Percentiles rank a stretch among this genome's conserved stretches.
Conservation (phyloP, 495 filamentous ascomycete genomes). For the Neurospora sp. region DNA sequence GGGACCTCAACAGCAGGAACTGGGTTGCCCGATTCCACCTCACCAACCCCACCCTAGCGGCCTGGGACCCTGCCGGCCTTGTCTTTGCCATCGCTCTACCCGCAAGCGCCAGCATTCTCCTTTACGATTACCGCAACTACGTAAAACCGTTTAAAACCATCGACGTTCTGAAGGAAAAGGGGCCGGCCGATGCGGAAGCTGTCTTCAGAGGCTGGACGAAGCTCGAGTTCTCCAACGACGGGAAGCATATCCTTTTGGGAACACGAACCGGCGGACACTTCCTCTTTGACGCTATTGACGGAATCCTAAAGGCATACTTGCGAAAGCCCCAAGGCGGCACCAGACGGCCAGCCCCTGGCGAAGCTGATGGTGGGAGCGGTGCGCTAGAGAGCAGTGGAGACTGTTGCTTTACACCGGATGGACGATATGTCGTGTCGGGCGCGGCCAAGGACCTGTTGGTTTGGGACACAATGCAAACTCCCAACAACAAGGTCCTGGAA, state of each 20-base stretch:
- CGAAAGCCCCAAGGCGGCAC: slow-evolving; percentile 31
- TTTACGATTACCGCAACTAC: slow-evolving; percentile 90
- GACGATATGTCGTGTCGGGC: slow-evolving; percentile 74
- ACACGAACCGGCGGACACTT: slow-evolving; percentile 77
- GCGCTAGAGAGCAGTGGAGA: slow-evolving; percentile 54
- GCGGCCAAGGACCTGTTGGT: slow-evolving; percentile 61
- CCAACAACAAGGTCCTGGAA: slow-evolving; percentile 50
- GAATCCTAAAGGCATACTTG: slow-evolving; percentile 57
- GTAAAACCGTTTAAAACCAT: slow-evolving; percentile 88
- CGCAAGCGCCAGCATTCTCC: slow-evolving; percentile 61
- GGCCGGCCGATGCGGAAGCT: slow-evolving; percentile 20
- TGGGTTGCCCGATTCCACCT: slow-evolving; percentile 68
- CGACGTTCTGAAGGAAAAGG: slow-evolving; percentile 49
- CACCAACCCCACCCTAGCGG: slow-evolving; percentile 64
- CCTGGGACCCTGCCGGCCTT: slow-evolving; percentile 79
- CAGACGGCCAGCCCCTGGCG: slow-evolving; percentile 39
- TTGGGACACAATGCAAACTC: slow-evolving; percentile 63
- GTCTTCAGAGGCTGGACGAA: slow-evolving; percentile 63
- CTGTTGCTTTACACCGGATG: slow-evolving; percentile 80
- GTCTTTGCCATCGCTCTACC: slow-evolving; percentile 87
- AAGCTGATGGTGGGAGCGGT: slow-evolving; percentile 26
- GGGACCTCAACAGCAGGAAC: slow-evolving; percentile 68
- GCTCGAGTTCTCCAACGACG: slow-evolving; percentile 90
- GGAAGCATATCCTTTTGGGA: slow-evolving; percentile 71
- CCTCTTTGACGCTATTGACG: slow-evolving; percentile 82